Percentiles rank a stretch among this genome's conserved stretches.
Evolutionary conservation across 192 early-diverging fungal species (phyloP).

Genomic region (Backusella westeae): DNA sequence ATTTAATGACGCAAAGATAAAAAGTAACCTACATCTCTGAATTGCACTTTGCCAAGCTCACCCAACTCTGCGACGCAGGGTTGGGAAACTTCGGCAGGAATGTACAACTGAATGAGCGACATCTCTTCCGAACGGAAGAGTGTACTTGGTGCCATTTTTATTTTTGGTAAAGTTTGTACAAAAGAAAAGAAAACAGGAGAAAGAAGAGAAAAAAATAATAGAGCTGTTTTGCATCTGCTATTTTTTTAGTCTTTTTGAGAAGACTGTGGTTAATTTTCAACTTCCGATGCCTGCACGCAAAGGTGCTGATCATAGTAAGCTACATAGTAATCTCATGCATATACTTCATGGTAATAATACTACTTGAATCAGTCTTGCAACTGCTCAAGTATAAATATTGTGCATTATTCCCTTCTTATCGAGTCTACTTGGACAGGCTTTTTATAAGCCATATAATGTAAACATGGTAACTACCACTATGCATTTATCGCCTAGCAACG

Average conservation of each 20-base stretch:
- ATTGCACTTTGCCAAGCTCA: constrained; percentile 91
- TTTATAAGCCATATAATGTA: too few species aligned
- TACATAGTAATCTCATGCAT: too few species aligned
- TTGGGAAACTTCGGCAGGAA: constrained; percentile 91
- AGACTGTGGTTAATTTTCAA: neutral
- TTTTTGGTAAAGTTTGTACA: neutral
- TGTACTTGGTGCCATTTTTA: constrained; percentile 43
- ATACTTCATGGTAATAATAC: too few species aligned
- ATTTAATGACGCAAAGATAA: neutral
- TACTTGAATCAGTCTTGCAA: too few species aligned
- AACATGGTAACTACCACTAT: neutral
- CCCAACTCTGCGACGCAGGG: constrained; percentile 93
- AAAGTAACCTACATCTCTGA: constrained; percentile 74
- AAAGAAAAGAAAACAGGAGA: too few species aligned
- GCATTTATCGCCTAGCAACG: neutral
- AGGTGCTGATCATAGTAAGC: too few species aligned
- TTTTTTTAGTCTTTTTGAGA: too few species aligned
- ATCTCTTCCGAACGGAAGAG: constrained; percentile 94
- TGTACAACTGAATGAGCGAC: constrained; percentile 94
- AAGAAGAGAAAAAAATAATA: too few species aligned
- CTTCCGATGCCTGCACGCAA: neutral
- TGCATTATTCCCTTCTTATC: too few species aligned
- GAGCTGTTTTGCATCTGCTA: too few species aligned
- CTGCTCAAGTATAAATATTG: too few species aligned
- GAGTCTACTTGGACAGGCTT: neutral